phyloP scores from a whole-genome alignment of 2,329 filamentous ascomycete genomes.

The Diplodia scrobiculata region DNA sequence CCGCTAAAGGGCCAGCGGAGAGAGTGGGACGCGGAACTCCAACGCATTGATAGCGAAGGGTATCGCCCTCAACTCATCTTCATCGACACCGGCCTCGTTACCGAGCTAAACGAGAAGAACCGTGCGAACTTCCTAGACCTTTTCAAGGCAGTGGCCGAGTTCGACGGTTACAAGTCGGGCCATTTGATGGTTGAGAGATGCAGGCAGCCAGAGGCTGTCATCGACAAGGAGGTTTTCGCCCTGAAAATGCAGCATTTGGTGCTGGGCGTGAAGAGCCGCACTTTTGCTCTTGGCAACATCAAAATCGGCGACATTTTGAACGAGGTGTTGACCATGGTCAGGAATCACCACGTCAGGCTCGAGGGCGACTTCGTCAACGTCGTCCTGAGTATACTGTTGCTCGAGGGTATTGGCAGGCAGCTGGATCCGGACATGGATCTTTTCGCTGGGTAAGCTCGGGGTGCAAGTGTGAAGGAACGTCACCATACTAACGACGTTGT shows the following conservation, averaged over 20 bases:
- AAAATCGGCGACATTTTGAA: slow-evolving; percentile 95
- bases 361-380: slow-evolving; percentile 99
- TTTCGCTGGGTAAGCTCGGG: slow-evolving; percentile 64
- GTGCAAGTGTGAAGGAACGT: neutral
- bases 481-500: slow-evolving; percentile 27
- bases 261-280: slow-evolving; percentile 83
- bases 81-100: slow-evolving; percentile 94
- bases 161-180: slow-evolving; percentile 93
- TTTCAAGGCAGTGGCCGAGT: slow-evolving; percentile 93
- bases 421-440: slow-evolving; percentile 86
- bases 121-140: slow-evolving; percentile 89
- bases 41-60: slow-evolving; percentile 78
- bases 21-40: slow-evolving; percentile 74
- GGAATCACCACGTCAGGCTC: slow-evolving; percentile 85
- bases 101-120: slow-evolving; percentile 84
- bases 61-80: slow-evolving; percentile 94
- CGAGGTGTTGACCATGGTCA: slow-evolving; percentile 87
- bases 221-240: slow-evolving; percentile 87
- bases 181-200: slow-evolving; percentile 95
- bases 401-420: slow-evolving; percentile 89
- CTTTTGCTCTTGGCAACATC: slow-evolving; percentile 88
- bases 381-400: slow-evolving; percentile 86
- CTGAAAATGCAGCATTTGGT: slow-evolving; percentile 97
- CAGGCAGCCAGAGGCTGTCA: slow-evolving; percentile 84
- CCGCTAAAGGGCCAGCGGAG: slow-evolving; percentile 68